Evolutionary conservation across 2,329 filamentous ascomycete genomes (phyloP).

Genomic region (Aureobasidium lini): DNA sequence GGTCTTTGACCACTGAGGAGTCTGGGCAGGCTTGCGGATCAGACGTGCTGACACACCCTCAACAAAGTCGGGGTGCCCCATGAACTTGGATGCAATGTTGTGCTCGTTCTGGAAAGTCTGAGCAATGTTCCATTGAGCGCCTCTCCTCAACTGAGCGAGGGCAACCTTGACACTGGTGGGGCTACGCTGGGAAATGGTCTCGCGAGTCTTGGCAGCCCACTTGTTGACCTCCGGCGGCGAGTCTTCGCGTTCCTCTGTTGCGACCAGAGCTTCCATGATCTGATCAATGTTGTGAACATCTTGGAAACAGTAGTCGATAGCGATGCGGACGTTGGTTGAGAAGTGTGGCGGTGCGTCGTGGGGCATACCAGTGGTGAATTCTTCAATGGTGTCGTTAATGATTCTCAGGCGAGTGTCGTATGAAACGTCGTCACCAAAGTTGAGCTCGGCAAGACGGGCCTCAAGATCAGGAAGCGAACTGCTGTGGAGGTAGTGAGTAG

Average conservation of each 20-base stretch:
- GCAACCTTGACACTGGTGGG: constrained; percentile 83
- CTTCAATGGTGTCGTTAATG: constrained; percentile 83
- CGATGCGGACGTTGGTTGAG: constrained; percentile 60
- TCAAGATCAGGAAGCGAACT: constrained; percentile 75
- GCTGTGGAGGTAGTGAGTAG: constrained; percentile 94
- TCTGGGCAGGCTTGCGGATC: constrained; percentile 58
- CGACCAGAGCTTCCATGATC: constrained; percentile 60
- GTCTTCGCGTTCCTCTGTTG: constrained; percentile 34
- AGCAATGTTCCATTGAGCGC: constrained; percentile 67
- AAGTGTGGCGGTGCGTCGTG: constrained; percentile 57
- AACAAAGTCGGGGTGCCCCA: constrained; percentile 83
- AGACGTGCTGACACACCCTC: constrained; percentile 83
- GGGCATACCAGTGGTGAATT: constrained; percentile 81
- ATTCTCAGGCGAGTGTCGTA: constrained; percentile 57
- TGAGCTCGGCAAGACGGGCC: constrained; percentile 76
- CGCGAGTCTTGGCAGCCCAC: constrained; percentile 74
- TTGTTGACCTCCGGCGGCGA: constrained; percentile 46
- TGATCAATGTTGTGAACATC: constrained; percentile 51
- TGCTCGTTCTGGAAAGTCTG: constrained; percentile 83
- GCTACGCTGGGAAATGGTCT: constrained; percentile 68
- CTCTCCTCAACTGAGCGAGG: constrained; percentile 72
- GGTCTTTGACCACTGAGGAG: constrained; percentile 69
- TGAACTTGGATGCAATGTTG: constrained; percentile 77
- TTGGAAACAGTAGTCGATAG: constrained; percentile 64
- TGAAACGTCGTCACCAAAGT: constrained; percentile 70